These are phyloP conservation scores for Alternaria rosae DNA, from an alignment of 2,329 filamentous ascomycete species.

Conservation along the genomic window DNA sequence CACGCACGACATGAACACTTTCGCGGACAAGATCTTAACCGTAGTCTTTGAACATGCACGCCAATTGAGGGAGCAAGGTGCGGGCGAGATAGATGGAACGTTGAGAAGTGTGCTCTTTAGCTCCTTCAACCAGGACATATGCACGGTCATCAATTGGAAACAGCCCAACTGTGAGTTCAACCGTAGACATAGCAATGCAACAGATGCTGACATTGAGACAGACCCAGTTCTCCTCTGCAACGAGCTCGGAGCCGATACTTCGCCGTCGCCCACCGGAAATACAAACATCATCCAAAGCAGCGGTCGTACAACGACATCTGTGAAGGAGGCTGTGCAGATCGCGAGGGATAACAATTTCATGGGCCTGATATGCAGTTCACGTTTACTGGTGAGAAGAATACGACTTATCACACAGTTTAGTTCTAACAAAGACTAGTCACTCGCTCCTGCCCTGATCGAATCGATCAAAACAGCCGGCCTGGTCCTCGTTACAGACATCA, in stretches of 20 bases:
- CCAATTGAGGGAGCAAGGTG: conserved; percentile 65
- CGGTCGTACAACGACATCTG: conserved; percentile 78
- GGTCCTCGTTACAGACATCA: conserved; percentile 88
- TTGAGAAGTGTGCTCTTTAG: conserved; percentile 92
- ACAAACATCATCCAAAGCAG: conserved; percentile 62
- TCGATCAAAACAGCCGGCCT: conserved; percentile 94
- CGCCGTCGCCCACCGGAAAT: conserved; percentile 40
- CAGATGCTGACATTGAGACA: conserved; percentile 39
- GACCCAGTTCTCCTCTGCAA: conserved; percentile 95
- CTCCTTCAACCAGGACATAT: conserved; percentile 88
- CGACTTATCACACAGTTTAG: background rate
- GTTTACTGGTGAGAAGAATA: conserved; percentile 73
- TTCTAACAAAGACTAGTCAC: conserved; percentile 67
- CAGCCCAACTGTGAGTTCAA: conserved; percentile 82
- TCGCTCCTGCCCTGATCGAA: conserved; percentile 89
- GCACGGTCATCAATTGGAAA: conserved; percentile 97
- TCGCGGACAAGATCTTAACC: conserved; percentile 81
- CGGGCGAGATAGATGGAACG: conserved; percentile 64
- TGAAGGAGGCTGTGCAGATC: conserved; percentile 93
- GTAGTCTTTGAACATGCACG: conserved; percentile 93
- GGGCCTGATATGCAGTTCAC: conserved; percentile 90
- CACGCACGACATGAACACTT: conserved; percentile 82
- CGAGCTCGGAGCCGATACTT: conserved; percentile 75
- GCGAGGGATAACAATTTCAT: conserved; percentile 98
- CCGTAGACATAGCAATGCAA: background rate